phyloP scores from a whole-genome alignment of 1,284 basidiomycete species.

The Ganoderma sp. region DNA sequence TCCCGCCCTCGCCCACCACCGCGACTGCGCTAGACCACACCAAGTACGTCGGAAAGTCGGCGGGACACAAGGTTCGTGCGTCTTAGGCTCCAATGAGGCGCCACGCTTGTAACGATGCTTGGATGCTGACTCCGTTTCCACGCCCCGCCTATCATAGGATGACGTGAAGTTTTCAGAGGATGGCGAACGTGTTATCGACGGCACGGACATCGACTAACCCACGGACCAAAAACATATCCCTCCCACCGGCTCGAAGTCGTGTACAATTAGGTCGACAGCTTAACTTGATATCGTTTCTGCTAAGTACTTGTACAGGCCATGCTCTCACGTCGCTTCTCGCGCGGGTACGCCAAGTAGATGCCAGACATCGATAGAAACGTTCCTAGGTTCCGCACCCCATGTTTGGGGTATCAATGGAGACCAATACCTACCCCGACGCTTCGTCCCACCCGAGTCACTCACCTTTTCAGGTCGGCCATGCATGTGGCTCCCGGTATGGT shows the following conservation, averaged over 20 bases:
- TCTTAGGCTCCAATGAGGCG: not conserved
- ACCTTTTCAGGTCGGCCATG: not conserved
- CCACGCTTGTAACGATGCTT: not conserved
- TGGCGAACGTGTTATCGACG: slow-evolving; percentile 75
- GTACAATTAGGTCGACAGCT: not conserved
- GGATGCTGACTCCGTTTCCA: slow-evolving; percentile 13
- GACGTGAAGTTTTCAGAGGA: slow-evolving; percentile 84
- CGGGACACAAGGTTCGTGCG: slow-evolving; percentile 60
- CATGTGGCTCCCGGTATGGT: not conserved
- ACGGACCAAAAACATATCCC: not conserved
- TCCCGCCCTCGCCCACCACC: slow-evolving; percentile 16
- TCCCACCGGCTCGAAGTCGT: not conserved
- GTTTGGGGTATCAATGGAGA: not conserved
- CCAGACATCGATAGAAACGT: not conserved
- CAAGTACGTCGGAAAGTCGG: slow-evolving; percentile 85
- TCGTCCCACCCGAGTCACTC: not conserved
- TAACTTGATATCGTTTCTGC: not conserved
- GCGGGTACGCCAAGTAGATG: not conserved
- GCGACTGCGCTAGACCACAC: slow-evolving; percentile 68
- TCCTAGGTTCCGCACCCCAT: not conserved
- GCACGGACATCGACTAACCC: slow-evolving; percentile 54
- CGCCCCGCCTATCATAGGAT: slow-evolving; percentile 52
- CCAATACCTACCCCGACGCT: not conserved
- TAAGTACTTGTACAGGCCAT: too few relatives aligned
- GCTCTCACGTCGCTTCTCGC: not conserved